Base-by-base conservation (phyloP, 2,329 filamentous ascomycete genomes). In the Cladosporium austrohemisphaericum region DNA sequence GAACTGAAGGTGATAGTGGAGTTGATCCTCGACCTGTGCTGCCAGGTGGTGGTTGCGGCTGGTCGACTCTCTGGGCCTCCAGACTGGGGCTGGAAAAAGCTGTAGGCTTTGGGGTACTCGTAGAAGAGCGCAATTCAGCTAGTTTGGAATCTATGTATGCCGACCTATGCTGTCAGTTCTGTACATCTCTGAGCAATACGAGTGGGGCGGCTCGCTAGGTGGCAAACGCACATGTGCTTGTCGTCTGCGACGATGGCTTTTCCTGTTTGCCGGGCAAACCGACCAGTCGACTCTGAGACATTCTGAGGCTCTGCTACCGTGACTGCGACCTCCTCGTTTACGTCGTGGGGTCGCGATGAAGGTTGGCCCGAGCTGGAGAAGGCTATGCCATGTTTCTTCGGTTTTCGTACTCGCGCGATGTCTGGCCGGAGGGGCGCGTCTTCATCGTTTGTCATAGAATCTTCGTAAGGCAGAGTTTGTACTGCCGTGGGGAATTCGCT, bases 111-210 rank as follows among this genome's bases (percentile, higher is more conserved):
- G 32, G 28, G 43, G 23, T 53, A 51, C 49, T 40, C 31, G 46
- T 36, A 31, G 51, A 38, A 50, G 58, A 56, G 49, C 58, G 53
- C 36, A 64, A 50, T 71, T 77, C 85, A 78, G 85, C 83, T 68
- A 90, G 73, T 69, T 85, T 82, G 59, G 85, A 84, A 75, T 90
- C 86, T 89, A 91, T 83, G 71, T 87, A 91, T 72, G 84, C 81
- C 77, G 81, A 85, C 85, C 86, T 90, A 74, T 76, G 78, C 74
- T 69, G 81, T 90, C 81, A 90, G 86, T 71, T 66, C 50, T 56
- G 57, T 37, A 47, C 63, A 52, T 19, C 11, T 29, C 4, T 22
- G 18, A 25, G 44, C 6, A 28, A 19, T n/a, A 25, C 14, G 40
- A 19, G 23, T 5, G 4, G 23, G 20, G 22, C 18, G 2, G 18